A percentile compares a stretch with the other conserved stretches of the same genome.
These are phyloP conservation scores for Fusarium sp. DNA, from an alignment of 2,329 filamentous ascomycete species.

Conservation along the genomic window DNA sequence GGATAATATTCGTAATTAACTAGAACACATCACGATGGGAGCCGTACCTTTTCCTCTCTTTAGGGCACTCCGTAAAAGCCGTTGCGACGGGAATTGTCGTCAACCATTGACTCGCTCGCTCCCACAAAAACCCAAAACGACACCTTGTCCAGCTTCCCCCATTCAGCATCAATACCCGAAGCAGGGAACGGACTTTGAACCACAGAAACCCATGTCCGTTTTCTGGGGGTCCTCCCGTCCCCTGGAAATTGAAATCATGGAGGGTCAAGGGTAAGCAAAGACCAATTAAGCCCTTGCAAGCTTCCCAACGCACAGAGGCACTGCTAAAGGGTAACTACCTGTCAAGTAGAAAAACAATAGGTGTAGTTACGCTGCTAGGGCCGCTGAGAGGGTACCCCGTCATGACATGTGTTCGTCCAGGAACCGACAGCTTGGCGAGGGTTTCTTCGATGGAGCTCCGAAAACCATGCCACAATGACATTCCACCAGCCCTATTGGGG, in stretches of 20 bases:
- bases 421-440: slow-evolving; percentile 25
- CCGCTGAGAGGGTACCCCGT: background rate
- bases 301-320: background rate
- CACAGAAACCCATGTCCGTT: slow-evolving; percentile 10
- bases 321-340: background rate
- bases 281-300: background rate
- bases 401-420: slow-evolving; percentile 25
- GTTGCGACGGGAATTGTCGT: background rate
- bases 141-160: slow-evolving; percentile 6
- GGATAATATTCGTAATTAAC: background rate
- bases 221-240: background rate
- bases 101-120: background rate
- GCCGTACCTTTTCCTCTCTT: background rate
- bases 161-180: slow-evolving; percentile 9
- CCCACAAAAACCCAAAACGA: slow-evolving; percentile 12
- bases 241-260: slow-evolving; percentile 8
- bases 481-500: slow-evolving; percentile 6
- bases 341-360: background rate
- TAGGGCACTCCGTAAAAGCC: background rate
- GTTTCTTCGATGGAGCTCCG: background rate
- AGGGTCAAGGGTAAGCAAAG: background rate
- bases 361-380: background rate
- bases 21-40: background rate
- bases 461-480: slow-evolving; percentile 22
- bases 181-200: slow-evolving; percentile 20